Conservation (phyloP, 768 basidiomycete genomes). For the Mrakia blollopis region DNA sequence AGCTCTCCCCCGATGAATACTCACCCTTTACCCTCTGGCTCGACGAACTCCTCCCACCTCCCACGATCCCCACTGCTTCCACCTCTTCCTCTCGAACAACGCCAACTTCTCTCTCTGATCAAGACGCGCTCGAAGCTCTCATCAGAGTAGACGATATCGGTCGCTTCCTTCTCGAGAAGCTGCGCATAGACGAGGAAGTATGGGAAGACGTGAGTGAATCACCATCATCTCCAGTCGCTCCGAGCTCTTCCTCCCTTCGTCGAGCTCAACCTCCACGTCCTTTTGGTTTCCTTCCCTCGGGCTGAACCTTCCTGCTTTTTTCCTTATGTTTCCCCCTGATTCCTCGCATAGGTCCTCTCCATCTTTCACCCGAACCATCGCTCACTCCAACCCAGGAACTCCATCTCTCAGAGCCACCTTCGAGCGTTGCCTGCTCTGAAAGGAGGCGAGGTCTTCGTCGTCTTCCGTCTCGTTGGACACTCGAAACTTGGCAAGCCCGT, state of each 20-base stretch:
- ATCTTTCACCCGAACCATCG: constrained; percentile 16
- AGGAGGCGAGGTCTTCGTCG: constrained; percentile 8
- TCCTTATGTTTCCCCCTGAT: neutral
- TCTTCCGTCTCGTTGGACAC: constrained; percentile 10
- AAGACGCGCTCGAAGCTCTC: neutral
- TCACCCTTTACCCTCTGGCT: neutral
- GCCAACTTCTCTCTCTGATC: neutral
- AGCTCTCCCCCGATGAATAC: constrained; percentile 17
- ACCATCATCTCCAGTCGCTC: neutral
- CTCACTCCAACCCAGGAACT: neutral
- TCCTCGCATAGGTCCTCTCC: neutral
- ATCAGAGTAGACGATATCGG: constrained; percentile 18
- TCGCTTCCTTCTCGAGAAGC: constrained; percentile 11
- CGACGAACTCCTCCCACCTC: constrained; percentile 8
- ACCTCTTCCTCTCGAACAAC: neutral
- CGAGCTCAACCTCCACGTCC: neutral
- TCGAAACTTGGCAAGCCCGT: neutral
- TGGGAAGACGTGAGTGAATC: constrained; percentile 20
- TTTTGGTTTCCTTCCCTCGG: neutral
- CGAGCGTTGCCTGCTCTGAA: neutral
- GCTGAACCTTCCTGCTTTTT: neutral
- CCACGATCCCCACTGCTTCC: neutral
- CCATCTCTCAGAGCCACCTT: constrained; percentile 5
- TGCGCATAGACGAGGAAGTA: neutral
- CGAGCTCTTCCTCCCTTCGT: neutral